Evolutionary conservation across 805 yeast species (phyloP).

Genomic region (Saccharomycopsis sp.): DNA sequence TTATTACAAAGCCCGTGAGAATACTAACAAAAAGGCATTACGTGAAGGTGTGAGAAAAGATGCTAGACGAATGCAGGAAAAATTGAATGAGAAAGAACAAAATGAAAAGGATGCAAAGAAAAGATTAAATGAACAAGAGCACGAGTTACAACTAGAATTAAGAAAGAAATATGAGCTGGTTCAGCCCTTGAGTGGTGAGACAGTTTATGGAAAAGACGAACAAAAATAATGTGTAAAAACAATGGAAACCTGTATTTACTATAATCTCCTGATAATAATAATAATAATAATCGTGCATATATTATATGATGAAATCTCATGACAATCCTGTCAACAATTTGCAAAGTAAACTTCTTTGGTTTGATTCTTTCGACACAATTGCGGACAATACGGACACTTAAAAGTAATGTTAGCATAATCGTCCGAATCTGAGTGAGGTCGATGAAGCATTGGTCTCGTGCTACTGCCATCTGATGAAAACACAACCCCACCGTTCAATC

Average conservation of each 20-base stretch:
- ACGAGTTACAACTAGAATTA: constrained; percentile 55
- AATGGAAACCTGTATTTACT: too few species aligned
- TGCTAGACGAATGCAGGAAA: constrained; percentile 53
- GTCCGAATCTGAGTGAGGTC: too few species aligned
- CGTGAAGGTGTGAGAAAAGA: constrained; percentile 84
- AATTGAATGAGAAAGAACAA: constrained; percentile 34
- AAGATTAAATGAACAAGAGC: constrained; percentile 52
- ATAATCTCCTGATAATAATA: background rate
- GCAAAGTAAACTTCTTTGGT: constrained; percentile 40
- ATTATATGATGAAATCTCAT: background rate
- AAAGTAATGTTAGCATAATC: constrained; percentile 33
- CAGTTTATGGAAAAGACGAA: background rate
- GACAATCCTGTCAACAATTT: background rate
- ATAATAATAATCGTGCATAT: too few species aligned
- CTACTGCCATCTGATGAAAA: too few species aligned
- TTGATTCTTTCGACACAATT: constrained; percentile 34
- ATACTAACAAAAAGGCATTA: constrained; percentile 37
- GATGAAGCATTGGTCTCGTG: background rate
- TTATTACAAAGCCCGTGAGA: background rate
- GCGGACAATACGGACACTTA: constrained; percentile 72
- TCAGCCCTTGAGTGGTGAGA: constrained; percentile 60
- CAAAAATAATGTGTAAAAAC: too few species aligned
- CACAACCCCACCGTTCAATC: background rate
- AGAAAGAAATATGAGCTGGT: constrained; percentile 46
- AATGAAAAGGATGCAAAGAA: constrained; percentile 38